A percentile compares a stretch with the other conserved stretches of the same genome.
phyloP scores from a whole-genome alignment of 1,139 yeast species.

The Zhuliangozyma parablackwelliae region DNA sequence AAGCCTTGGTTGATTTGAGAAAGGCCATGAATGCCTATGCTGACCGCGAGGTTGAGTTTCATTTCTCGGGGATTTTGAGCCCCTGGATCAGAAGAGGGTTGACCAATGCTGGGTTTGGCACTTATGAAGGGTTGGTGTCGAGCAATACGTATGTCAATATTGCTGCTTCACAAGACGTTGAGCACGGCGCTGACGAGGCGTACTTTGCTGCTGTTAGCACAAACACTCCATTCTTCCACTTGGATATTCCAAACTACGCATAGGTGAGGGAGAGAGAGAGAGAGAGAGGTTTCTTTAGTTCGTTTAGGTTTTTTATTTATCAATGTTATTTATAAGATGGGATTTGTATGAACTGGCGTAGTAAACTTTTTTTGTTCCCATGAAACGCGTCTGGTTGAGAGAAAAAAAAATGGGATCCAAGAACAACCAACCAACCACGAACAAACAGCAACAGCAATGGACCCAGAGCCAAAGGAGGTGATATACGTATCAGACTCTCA shows the following conservation, averaged over 20 bases:
- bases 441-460: no score
- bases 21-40: constrained; percentile 71
- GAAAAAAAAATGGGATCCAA: no score
- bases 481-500: no score
- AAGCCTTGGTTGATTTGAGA: constrained; percentile 70
- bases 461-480: no score
- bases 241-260: constrained; percentile 72
- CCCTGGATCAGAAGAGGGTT: constrained; percentile 86
- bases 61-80: constrained; percentile 77
- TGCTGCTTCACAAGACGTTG: constrained; percentile 34
- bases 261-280: not conserved
- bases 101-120: constrained; percentile 76
- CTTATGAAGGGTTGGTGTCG: constrained; percentile 42
- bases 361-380: no score
- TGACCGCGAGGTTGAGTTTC: constrained; percentile 82
- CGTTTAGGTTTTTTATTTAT: no score
- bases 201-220: constrained; percentile 63
- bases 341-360: no score
- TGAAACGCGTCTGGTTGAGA: no score
- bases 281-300: not conserved
- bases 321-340: no score
- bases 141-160: constrained; percentile 39
- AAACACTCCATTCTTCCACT: constrained; percentile 79
- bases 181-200: constrained; percentile 22
- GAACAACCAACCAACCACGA: no score